phyloP scores from a whole-genome alignment of 1,284 basidiomycete genomes.

The Melanopsichium pennsylvanicum region DNA sequence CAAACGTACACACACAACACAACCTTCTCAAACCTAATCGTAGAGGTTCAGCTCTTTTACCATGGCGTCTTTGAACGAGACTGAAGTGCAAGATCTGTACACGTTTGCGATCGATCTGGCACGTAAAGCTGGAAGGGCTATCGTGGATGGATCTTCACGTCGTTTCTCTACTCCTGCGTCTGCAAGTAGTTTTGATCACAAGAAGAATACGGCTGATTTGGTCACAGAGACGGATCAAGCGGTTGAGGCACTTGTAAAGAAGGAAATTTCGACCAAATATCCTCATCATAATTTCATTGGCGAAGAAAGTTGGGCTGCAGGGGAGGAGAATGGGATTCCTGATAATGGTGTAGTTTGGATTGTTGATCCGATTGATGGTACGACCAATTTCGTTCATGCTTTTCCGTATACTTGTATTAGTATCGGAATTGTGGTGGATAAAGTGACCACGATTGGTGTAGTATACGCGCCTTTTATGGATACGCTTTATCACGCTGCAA shows the following conservation, averaged over 20 bases:
- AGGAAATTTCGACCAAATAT: slow-evolving; percentile 75
- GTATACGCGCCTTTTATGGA: slow-evolving; percentile 81
- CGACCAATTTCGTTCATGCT: slow-evolving; percentile 88
- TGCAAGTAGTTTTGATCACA: slow-evolving; percentile 54
- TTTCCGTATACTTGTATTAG: slow-evolving; percentile 85
- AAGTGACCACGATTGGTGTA: slow-evolving; percentile 77
- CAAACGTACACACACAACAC: no score
- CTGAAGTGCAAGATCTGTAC: slow-evolving; percentile 67
- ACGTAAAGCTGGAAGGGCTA: slow-evolving; percentile 68
- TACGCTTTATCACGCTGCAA: slow-evolving; percentile 78
- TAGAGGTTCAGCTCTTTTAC: no score
- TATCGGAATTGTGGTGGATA: slow-evolving; percentile 84
- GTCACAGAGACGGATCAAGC: slow-evolving; percentile 97
- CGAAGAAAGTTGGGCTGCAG: slow-evolving; percentile 83
- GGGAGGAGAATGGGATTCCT: slow-evolving; percentile 74
- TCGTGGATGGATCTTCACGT: slow-evolving; percentile 67
- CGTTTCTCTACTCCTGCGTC: slow-evolving; percentile 58
- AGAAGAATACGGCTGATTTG: slow-evolving; percentile 68
- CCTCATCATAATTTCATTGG: slow-evolving; percentile 88
- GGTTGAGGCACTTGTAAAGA: slow-evolving; percentile 84
- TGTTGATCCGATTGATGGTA: slow-evolving; percentile 85
- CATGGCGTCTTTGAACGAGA: slow-evolving; percentile 16
- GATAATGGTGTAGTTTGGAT: slow-evolving; percentile 90
- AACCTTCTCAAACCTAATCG: no score
- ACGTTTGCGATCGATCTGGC: slow-evolving; percentile 79